Conservation (phyloP, 2,329 filamentous ascomycete genomes). For the Fusarium transvaalense region DNA sequence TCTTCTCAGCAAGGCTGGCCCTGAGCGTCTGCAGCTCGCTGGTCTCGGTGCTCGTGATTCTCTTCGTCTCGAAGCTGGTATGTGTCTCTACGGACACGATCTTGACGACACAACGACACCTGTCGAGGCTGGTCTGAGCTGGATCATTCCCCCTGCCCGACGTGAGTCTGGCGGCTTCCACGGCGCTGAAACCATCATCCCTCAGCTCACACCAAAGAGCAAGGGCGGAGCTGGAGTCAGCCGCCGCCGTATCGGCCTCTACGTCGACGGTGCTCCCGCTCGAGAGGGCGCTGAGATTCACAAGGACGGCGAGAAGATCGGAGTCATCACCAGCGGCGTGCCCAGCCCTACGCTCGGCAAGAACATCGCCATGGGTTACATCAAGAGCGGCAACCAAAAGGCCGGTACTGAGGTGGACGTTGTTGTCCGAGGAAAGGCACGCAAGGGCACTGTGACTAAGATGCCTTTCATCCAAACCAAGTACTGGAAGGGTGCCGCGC, state of each 20-base stretch:
- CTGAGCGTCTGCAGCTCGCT: conserved; percentile 77
- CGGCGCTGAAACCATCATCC: conserved; percentile 81
- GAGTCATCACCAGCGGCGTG: conserved; percentile 87
- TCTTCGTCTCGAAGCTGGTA: conserved; percentile 92
- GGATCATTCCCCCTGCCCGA: conserved; percentile 87
- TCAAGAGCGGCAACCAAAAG: conserved; percentile 86
- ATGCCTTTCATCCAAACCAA: conserved; percentile 90
- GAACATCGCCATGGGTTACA: conserved; percentile 97
- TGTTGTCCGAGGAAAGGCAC: conserved; percentile 79
- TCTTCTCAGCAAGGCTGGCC: conserved; percentile 74
- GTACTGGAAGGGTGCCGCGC: conserved; percentile 66
- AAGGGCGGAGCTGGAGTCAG: conserved; percentile 78
- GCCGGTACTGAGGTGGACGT: conserved; percentile 84
- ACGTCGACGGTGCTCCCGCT: conserved; percentile 87
- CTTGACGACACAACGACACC: conserved; percentile 80
- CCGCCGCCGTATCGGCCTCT: conserved; percentile 82
- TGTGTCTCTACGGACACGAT: conserved; percentile 99
- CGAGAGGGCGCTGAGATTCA: conserved; percentile 89
- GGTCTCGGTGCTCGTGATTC: conserved; percentile 93
- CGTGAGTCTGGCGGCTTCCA: conserved; percentile 80
- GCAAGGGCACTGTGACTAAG: conserved; percentile 81
- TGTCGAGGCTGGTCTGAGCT: conserved; percentile 70
- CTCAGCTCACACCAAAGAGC: conserved; percentile 79
- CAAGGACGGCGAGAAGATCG: conserved; percentile 74
- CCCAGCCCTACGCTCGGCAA: conserved; percentile 87